A percentile compares a stretch with the other conserved stretches of the same genome.
phyloP scores from a whole-genome alignment of 1,139 yeast genomes.

The Geotrichum aggregatum region DNA sequence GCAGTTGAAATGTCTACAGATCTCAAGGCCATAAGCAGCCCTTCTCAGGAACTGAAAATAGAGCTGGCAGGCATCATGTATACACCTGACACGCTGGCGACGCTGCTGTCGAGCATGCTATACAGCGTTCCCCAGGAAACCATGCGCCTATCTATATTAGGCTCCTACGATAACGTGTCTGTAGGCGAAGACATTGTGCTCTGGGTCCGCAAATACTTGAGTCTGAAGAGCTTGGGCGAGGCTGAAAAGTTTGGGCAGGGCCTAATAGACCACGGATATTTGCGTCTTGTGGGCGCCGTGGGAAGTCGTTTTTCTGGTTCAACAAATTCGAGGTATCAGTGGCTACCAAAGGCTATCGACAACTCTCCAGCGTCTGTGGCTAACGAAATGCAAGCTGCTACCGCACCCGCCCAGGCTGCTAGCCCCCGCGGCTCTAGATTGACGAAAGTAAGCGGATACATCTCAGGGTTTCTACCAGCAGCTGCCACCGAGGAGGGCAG shows the following conservation, averaged over 20 bases:
- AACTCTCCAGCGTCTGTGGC: neutral
- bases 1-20: neutral
- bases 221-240: constrained; percentile 34
- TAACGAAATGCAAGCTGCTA: neutral
- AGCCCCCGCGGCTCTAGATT: neutral
- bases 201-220: constrained; percentile 48
- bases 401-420: neutral
- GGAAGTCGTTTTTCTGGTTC: constrained; percentile 71
- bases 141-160: constrained; percentile 58
- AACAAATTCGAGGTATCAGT: constrained; percentile 72
- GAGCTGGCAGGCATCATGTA: constrained; percentile 35
- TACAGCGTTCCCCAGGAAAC: constrained; percentile 46
- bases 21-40: neutral
- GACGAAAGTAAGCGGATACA: constrained; percentile 15
- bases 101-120: constrained; percentile 35
- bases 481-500: neutral
- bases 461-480: constrained; percentile 12
- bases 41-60: constrained; percentile 13
- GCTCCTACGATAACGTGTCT: constrained; percentile 61
- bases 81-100: constrained; percentile 36
- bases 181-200: constrained; percentile 59
- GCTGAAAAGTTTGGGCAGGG: constrained; percentile 84
- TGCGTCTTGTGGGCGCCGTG: constrained; percentile 58
- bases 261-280: constrained; percentile 58
- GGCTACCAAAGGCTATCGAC: constrained; percentile 58